These are phyloP conservation scores for Violaceomyces palustris DNA, from an alignment of 1,284 basidiomycete genomes.

Conservation along the genomic window DNA sequence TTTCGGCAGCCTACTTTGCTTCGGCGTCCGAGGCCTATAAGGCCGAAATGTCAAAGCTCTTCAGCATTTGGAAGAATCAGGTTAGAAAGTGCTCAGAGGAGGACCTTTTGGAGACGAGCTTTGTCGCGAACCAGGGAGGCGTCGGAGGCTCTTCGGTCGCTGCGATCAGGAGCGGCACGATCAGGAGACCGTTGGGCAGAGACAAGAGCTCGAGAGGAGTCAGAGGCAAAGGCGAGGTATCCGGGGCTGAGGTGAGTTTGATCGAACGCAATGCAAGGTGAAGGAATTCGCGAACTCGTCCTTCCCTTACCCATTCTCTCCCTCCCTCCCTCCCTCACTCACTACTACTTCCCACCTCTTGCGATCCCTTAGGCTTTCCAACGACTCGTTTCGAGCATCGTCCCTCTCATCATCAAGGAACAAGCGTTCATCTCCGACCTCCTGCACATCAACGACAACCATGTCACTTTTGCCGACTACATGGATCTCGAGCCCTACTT, in stretches of 20 bases:
- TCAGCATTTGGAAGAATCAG: conserved; percentile 23
- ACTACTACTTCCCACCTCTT: too few species aligned
- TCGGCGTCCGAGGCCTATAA: conserved; percentile 36
- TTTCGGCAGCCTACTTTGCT: conserved; percentile 41
- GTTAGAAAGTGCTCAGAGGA: conserved; percentile 33
- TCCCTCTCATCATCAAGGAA: conserved; percentile 72
- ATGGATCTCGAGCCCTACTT: conserved; percentile 92
- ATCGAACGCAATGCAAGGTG: too few species aligned
- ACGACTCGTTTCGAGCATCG: conserved; percentile 69
- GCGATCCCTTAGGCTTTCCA: conserved; percentile 68
- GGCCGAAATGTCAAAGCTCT: conserved; percentile 38
- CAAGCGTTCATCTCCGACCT: conserved; percentile 86
- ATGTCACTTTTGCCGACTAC: conserved; percentile 86
- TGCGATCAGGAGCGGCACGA: conserved; percentile 31
- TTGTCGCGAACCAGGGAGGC: too few species aligned
- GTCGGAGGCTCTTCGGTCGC: conserved; percentile 4
- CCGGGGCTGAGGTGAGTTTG: conserved; percentile 4
- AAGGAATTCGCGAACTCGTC: too few species aligned
- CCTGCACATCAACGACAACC: conserved; percentile 75
- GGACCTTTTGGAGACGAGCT: conserved; percentile 26
- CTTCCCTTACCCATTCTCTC: too few species aligned
- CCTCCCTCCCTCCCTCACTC: too few species aligned
- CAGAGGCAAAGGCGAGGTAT: conserved; percentile 9
- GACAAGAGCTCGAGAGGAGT: conserved; percentile 12
- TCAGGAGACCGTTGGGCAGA: conserved; percentile 10